Evolutionary conservation across 371 early-diverging fungal species (phyloP).

Genomic region (Choanephora cucurbitarum): DNA sequence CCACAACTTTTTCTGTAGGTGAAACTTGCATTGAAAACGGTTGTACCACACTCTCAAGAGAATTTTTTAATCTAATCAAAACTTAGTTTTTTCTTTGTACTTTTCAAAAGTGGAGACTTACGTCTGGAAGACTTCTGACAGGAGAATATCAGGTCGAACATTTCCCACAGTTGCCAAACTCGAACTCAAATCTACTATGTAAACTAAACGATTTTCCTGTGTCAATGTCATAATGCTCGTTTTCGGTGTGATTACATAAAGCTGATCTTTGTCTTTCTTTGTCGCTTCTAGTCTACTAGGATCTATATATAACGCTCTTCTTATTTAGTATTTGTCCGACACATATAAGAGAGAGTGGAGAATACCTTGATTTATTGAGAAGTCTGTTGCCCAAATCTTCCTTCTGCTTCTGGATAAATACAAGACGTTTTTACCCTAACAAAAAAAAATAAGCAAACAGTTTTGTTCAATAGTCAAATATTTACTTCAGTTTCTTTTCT

Average conservation of each 20-base stretch:
- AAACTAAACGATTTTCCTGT: conserved; percentile 66
- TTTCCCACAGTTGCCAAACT: conserved; percentile 74
- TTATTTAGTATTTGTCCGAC: conserved; percentile 1
- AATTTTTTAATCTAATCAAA: conserved; percentile 35
- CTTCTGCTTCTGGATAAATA: conserved; percentile 44
- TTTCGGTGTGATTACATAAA: conserved; percentile 61
- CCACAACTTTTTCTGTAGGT: conserved; percentile 32
- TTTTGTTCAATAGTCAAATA: neutral
- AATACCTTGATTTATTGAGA: conserved; percentile 28
- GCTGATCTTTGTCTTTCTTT: conserved; percentile 22
- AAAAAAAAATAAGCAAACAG: neutral
- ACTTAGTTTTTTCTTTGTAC: conserved; percentile 4
- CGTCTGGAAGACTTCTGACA: conserved; percentile 63
- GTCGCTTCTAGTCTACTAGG: conserved; percentile 4
- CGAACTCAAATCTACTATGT: conserved; percentile 75
- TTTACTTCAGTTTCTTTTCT: conserved; percentile 39
- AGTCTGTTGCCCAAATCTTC: conserved; percentile 42
- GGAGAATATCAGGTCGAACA: conserved; percentile 52
- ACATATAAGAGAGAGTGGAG: neutral
- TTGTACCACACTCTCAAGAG: conserved; percentile 44
- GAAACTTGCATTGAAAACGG: conserved; percentile 50
- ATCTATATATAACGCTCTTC: neutral
- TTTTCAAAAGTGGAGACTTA: conserved; percentile 20
- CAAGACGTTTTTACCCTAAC: conserved; percentile 34
- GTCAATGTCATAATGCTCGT: conserved; percentile 65